These are phyloP conservation scores for Rhynchosporium agropyri DNA, from an alignment of 2,329 filamentous ascomycete species.

Conservation along the genomic window DNA sequence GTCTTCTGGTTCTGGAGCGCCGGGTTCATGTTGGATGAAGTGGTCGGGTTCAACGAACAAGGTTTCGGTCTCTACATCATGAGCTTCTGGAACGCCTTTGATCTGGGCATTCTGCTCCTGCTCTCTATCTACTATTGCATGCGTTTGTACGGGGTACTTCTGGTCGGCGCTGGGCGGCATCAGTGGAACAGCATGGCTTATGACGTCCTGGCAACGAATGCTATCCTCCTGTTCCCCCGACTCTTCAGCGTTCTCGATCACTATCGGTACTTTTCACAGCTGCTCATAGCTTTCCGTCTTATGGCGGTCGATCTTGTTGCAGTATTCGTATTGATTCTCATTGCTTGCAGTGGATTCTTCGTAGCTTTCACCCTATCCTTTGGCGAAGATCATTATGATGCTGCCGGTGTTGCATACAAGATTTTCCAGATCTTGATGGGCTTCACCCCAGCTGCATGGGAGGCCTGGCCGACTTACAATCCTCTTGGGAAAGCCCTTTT, in stretches of 20 bases:
- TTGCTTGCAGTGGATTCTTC: slow-evolving; percentile 92
- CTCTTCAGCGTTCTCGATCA: slow-evolving; percentile 93
- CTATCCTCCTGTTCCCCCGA: slow-evolving; percentile 84
- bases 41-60: slow-evolving; percentile 95
- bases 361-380: slow-evolving; percentile 89
- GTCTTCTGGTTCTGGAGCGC: slow-evolving; percentile 98
- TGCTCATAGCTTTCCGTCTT: slow-evolving; percentile 89
- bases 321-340: slow-evolving; percentile 80
- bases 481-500: slow-evolving; percentile 75
- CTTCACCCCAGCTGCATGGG: slow-evolving; percentile 94
- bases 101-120: slow-evolving; percentile 83
- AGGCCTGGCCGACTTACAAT: slow-evolving; percentile 77
- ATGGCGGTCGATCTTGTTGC: slow-evolving; percentile 91
- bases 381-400: slow-evolving; percentile 67
- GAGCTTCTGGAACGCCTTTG: slow-evolving; percentile 97
- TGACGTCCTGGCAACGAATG: slow-evolving; percentile 90
- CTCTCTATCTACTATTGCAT: slow-evolving; percentile 89
- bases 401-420: slow-evolving; percentile 78
- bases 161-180: slow-evolving; percentile 69
- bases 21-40: slow-evolving; percentile 94
- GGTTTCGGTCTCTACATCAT: slow-evolving; percentile 96
- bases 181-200: slow-evolving; percentile 83
- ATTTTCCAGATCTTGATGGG: slow-evolving; percentile 96
- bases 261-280: slow-evolving; percentile 93
- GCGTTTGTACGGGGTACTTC: slow-evolving; percentile 82